A percentile compares a stretch with the other conserved stretches of the same genome.
phyloP scores from a whole-genome alignment of 1,284 basidiomycete genomes.

The Cerioporus squamosus region DNA sequence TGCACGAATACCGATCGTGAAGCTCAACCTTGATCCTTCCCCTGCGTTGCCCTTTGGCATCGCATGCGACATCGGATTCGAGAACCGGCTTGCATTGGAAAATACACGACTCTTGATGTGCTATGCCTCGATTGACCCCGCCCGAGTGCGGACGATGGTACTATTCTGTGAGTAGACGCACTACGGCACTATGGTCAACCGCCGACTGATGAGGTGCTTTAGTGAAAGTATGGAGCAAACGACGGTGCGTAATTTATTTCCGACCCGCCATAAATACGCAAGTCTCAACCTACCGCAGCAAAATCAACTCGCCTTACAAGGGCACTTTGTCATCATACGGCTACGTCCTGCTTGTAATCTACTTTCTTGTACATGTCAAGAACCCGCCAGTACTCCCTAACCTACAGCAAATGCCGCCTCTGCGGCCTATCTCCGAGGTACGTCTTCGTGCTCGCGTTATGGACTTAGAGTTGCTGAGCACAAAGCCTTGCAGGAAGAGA shows the following conservation, averaged over 20 bases:
- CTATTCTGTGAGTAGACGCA: constrained; percentile 79
- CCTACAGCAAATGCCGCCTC: constrained; percentile 86
- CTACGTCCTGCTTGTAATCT: constrained; percentile 96
- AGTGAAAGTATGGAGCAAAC: constrained; percentile 99
- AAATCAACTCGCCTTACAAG: constrained; percentile 98
- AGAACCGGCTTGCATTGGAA: constrained; percentile 95
- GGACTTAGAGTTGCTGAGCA: constrained; percentile 4
- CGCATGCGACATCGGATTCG: constrained; percentile 98
- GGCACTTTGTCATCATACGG: constrained; percentile 98
- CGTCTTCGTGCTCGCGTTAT: constrained; percentile 14
- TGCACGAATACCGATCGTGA: constrained; percentile 98
- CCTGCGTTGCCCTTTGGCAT: constrained; percentile 89
- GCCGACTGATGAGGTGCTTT: background rate
- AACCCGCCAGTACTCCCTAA: constrained; percentile 93
- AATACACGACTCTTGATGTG: constrained; percentile 96
- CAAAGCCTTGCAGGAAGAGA: constrained; percentile 70
- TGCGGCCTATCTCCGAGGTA: constrained; percentile 80
- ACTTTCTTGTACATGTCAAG: constrained; percentile 97
- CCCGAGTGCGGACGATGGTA: constrained; percentile 91
- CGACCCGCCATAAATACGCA: background rate
- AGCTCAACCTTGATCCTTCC: constrained; percentile 91
- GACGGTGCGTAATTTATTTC: constrained; percentile 58
- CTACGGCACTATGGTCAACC: background rate
- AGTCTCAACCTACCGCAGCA: constrained; percentile 49
- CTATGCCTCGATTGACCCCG: constrained; percentile 97